Evolutionary conservation across 2,329 filamentous ascomycete genomes (phyloP).

Genomic region (Mollisiaceae sp.): DNA sequence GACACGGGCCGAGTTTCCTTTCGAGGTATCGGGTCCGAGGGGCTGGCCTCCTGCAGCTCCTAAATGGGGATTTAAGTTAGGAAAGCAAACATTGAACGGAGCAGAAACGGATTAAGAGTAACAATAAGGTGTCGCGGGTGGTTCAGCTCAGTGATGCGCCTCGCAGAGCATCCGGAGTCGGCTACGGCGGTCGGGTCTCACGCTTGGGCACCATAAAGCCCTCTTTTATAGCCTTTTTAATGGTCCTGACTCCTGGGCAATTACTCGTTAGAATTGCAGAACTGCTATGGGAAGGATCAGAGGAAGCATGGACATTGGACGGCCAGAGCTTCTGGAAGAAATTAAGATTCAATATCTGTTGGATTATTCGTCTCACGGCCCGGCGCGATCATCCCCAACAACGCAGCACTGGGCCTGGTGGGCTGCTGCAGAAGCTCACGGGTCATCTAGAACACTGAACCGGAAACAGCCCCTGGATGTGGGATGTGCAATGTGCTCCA

Average conservation of each 20-base stretch:
- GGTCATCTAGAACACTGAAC: background rate
- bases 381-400: background rate
- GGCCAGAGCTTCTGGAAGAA: slow-evolving; percentile 8
- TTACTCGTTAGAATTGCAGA: background rate
- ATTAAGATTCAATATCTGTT: slow-evolving; percentile 2
- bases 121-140: slow-evolving; percentile 8
- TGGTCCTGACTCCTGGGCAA: background rate
- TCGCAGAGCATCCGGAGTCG: background rate
- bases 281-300: no score
- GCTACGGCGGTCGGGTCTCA: slow-evolving; percentile 9
- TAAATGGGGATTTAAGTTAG: background rate
- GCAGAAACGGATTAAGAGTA: slow-evolving; percentile 1
- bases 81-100: slow-evolving; percentile 13
- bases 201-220: background rate
- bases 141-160: slow-evolving; percentile 17
- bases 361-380: slow-evolving; percentile 3
- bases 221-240: background rate
- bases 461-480: background rate
- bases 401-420: background rate
- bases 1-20: slow-evolving; percentile 22
- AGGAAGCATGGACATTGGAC: background rate
- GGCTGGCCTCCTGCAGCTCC: slow-evolving; percentile 10
- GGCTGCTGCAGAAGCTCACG: background rate
- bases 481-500: no score
- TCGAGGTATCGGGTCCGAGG: slow-evolving; percentile 14